Base-by-base conservation (phyloP, 306 rosid genomes). In the Citrullus amarus region DNA sequence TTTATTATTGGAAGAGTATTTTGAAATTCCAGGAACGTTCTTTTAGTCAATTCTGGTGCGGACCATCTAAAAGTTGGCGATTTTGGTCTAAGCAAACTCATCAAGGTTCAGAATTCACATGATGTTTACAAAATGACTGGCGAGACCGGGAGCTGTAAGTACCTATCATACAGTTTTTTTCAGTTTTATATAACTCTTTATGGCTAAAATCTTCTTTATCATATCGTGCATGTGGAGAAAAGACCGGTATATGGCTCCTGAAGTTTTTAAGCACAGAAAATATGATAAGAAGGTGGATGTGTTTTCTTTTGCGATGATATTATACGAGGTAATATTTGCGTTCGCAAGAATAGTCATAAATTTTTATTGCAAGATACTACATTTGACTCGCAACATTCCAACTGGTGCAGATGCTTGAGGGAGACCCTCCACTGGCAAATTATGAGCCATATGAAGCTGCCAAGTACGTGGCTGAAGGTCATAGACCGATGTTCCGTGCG, bases 61-160 rank as follows among this genome's bases (percentile, higher is more conserved):
- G 99, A 96, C 83, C 99, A 96, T 86, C 87, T 96, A 82, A 96
- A 96, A 86, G 98, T 93, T 75, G 97, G 98, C 57, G 99, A 96
- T 85, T 96, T 96, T 81, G 99, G 99, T 76, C 85, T 96, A 83
- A 96, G 99, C 87, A 96, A 96, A 87, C 97, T 96, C 87, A 93
- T 96, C 84, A 96, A 89, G 75, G 96, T 87, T 81, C 92, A 89
- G 86, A 87, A 88, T 85, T 83, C 93, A 72, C 99, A 91, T 66
- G 99, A 96, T 85, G 99, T 96, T 22, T 96, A 96, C 93, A 96
- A 90, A 88, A 91, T 96, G 99, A 96, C 99, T 34, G 99, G 99
- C 66, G 99, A 96, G 89, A 96, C 99, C 71, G 99, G 99, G 83
- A 96, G 97, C 79, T 96, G 99, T 96, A 86, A 91, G 99, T 91